Evolutionary conservation across 495 filamentous ascomycete species (phyloP), one percentile per base, ranked within the genome.

Genomic region (Beverwykella pulmonaria): DNA sequence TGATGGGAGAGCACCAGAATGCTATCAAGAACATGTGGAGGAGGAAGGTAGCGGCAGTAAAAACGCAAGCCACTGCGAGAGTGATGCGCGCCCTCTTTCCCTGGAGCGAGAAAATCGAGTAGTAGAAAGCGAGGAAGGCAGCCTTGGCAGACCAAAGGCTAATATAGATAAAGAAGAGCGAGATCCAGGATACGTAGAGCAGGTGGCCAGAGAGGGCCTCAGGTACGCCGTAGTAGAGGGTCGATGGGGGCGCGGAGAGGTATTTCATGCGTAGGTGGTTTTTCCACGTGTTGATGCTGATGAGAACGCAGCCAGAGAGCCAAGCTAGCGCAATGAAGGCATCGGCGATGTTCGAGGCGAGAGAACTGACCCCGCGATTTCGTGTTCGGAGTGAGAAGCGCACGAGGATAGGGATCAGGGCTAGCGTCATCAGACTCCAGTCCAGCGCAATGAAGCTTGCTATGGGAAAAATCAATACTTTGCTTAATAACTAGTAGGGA

Each of bases 91-190:
- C 69, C 22, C 27, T 46, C 26, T 59, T 63, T 1, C 67, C 69
- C 39, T 74, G 71, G 2, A 70, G 59, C 25, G 59, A 55, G 69
- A 77, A 63, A 39, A 76, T 63, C 17, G 54, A 54, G 39, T 71
- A 75, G 64, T 76, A 77, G 56, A 77, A 74, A 5, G 74, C 74
- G 23, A 77, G 63, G 34, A 77, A 75, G 3, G 71, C 74, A 48
- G 72, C 74, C 67, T 76, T 77, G 49, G 65, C 61, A 9, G 64
- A 53, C 75, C 75, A 77, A 5, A 76, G 71, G 6, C 55, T 59
- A 48, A 76, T 75, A 66, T 77, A 77, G 55, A 77, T 76, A 65
- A 76, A 77, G 59, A 72, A 76, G 19, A 77, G 69, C 14, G 67
- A 71, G 50, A 76, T 69, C 74, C 74, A 77, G n/a, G 75, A 77